Evolutionary conservation across 331 rosid genomes (phyloP), one percentile per base, ranked within the genome.

Genomic region (Acacia concinna): DNA sequence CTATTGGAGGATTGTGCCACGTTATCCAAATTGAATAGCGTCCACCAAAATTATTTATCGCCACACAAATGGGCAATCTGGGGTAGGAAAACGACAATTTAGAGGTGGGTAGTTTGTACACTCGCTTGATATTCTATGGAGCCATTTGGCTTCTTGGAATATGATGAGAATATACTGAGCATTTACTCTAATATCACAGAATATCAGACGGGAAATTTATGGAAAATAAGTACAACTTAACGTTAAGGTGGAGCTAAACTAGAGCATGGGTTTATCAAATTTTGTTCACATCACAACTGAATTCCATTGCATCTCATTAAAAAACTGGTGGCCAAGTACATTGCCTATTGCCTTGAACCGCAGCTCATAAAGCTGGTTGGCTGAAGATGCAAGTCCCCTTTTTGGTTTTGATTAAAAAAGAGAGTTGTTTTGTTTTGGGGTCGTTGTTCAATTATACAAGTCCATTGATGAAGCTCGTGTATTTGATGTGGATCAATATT

Each of bases 1-100:
- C 28, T 23, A 18, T 52, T 68, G 75, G 71, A 56, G 49, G 62
- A 78, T 78, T 57, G 49, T 27, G 71, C 77, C 77, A 70, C 71
- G 77, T 43, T 79, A 71, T 71, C 82, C 54, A 30, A 1, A 31
- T 46, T 23, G 73, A 79, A 57, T 21, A 21, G n/a, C 31, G 12
- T 56, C 82, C 71, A 78, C 76, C 70, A 28, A 3, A 38, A 20
- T 52, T 52, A 8, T 52, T 52, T 1, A 7, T 67, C 34, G 49
- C 60, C 60, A 13, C 5, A 66, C 0, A 23, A 27, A 67, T 5
- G 9, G n/a, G 34, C 20, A 32, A 25, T 18, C 25, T 44, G 68
- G 10, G 9, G 20, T 9, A 68, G n/a, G 11, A 21, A 52, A 25
- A 32, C 6, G 59, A 62, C 68, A 15, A 28, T 14, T 30, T 30